These are phyloP conservation scores for Penicillium sp. DNA, from an alignment of 2,329 filamentous ascomycete species.

Conservation along the genomic window DNA sequence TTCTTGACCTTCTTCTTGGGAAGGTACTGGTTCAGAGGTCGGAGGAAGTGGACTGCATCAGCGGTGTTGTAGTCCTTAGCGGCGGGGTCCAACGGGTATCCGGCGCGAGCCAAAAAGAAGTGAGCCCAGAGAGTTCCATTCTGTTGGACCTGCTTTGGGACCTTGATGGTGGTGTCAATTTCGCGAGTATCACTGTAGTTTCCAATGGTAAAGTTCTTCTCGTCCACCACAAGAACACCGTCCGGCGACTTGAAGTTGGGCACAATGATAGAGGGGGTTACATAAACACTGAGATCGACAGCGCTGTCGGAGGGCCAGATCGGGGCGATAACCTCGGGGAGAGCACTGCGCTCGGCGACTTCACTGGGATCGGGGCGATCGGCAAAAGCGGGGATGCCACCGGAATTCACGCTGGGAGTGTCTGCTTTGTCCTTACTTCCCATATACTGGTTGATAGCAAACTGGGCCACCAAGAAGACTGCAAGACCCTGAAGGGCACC, in stretches of 20 bases:
- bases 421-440: constrained; percentile 37
- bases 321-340: constrained; percentile 71
- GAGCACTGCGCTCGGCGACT: constrained; percentile 47
- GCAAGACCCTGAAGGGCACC: constrained; percentile 55
- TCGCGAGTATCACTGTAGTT: constrained; percentile 77
- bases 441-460: constrained; percentile 57
- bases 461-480: constrained; percentile 61
- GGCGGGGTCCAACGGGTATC: constrained; percentile 73
- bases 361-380: constrained; percentile 58
- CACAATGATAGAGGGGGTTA: constrained; percentile 72
- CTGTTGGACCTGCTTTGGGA: constrained; percentile 78
- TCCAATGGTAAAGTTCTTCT: constrained; percentile 76
- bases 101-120: constrained; percentile 80
- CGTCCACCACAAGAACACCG: constrained; percentile 72
- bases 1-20: constrained; percentile 87
- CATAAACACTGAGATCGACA: constrained; percentile 80
- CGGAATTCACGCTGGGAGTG: constrained; percentile 21
- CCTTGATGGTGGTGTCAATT: constrained; percentile 71
- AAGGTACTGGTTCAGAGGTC: constrained; percentile 84
- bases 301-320: constrained; percentile 81
- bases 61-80: constrained; percentile 69
- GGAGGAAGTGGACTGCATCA: constrained; percentile 78
- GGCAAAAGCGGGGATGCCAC: constrained; percentile 61
- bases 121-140: constrained; percentile 95
- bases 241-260: constrained; percentile 62